phyloP scores from a whole-genome alignment of 108 stramenopile species.

The Cyclotella baltica region DNA sequence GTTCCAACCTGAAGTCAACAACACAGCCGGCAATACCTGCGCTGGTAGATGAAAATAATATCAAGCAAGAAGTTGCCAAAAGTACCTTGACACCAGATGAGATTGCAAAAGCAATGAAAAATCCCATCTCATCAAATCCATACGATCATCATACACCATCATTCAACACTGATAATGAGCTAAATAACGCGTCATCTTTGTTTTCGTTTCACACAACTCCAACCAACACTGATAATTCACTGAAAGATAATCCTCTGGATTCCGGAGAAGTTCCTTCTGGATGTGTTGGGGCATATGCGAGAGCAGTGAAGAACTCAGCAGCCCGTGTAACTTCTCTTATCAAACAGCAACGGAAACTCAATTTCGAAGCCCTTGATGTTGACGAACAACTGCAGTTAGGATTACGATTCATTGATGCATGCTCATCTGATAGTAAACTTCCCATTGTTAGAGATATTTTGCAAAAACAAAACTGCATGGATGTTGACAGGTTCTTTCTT shows the following conservation, averaged over 20 bases:
- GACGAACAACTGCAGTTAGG: slow-evolving; percentile 60
- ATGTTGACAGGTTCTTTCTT: slow-evolving; percentile 75
- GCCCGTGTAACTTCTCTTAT: slow-evolving; percentile 46
- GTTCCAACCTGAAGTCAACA: too few relatives aligned
- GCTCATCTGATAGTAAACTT: slow-evolving; percentile 69
- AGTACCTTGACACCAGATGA: slow-evolving; percentile 3
- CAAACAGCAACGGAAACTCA: slow-evolving; percentile 53
- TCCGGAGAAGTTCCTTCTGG: slow-evolving; percentile 60
- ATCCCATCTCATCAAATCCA: slow-evolving; percentile 56
- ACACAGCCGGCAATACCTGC: too few relatives aligned
- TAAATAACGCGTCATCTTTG: slow-evolving; percentile 8
- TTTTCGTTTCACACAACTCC: slow-evolving; percentile 12
- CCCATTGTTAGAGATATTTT: slow-evolving; percentile 67
- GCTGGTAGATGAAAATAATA: neutral
- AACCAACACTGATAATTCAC: neutral
- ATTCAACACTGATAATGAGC: neutral
- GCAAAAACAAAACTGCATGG: slow-evolving; percentile 54
- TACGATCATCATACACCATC: slow-evolving; percentile 55
- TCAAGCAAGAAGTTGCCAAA: slow-evolving; percentile 6
- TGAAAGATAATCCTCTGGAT: slow-evolving; percentile 21
- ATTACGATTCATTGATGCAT: slow-evolving; percentile 70
- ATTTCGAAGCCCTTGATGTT: slow-evolving; percentile 52
- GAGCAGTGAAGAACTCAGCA: slow-evolving; percentile 60
- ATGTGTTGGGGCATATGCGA: slow-evolving; percentile 79
- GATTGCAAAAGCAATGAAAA: slow-evolving; percentile 31